Evolutionary conservation across 2,329 filamentous ascomycete species (phyloP).

Genomic region (Colletotrichum somersetense): DNA sequence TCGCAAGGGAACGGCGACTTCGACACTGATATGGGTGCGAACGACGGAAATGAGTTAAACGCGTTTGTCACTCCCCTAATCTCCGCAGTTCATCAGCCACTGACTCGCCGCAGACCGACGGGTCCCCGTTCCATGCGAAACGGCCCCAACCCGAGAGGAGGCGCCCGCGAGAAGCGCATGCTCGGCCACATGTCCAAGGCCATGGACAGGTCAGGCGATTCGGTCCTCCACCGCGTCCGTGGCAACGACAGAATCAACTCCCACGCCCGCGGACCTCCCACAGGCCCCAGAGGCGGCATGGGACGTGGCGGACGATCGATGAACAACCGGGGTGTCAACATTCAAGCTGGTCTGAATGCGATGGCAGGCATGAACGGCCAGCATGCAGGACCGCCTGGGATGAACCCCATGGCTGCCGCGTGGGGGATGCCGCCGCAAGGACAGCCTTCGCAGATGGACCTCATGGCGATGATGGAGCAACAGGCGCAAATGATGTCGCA

Average conservation of each 20-base stretch:
- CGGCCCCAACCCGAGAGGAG: slow-evolving; percentile 66
- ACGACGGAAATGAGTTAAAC: slow-evolving; percentile 63
- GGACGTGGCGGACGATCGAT: slow-evolving; percentile 63
- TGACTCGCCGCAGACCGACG: slow-evolving; percentile 78
- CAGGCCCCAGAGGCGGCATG: slow-evolving; percentile 74
- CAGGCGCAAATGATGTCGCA: slow-evolving; percentile 89
- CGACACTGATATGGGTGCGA: slow-evolving; percentile 81
- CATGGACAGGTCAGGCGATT: slow-evolving; percentile 82
- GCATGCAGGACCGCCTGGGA: slow-evolving; percentile 52
- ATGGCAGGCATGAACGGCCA: slow-evolving; percentile 53
- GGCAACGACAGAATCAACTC: slow-evolving; percentile 84
- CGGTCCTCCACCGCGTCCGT: slow-evolving; percentile 84
- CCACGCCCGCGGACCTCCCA: slow-evolving; percentile 77
- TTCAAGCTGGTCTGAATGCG: slow-evolving; percentile 63
- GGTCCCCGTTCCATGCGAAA: slow-evolving; percentile 96
- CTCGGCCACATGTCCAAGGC: slow-evolving; percentile 86
- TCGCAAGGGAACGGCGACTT: slow-evolving; percentile 60
- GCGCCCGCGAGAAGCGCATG: slow-evolving; percentile 81
- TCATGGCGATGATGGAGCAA: slow-evolving; percentile 85
- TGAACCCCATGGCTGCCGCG: slow-evolving; percentile 52
- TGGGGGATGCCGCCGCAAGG: slow-evolving; percentile 59
- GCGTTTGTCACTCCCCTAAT: slow-evolving; percentile 62
- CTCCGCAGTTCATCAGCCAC: slow-evolving; percentile 44
- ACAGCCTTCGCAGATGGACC: slow-evolving; percentile 65
- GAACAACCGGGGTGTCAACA: slow-evolving; percentile 63